Percentiles rank a stretch among this genome's conserved stretches.
Evolutionary conservation across 495 filamentous ascomycete species (phyloP).

Genomic region (Penicillium samsonianum): DNA sequence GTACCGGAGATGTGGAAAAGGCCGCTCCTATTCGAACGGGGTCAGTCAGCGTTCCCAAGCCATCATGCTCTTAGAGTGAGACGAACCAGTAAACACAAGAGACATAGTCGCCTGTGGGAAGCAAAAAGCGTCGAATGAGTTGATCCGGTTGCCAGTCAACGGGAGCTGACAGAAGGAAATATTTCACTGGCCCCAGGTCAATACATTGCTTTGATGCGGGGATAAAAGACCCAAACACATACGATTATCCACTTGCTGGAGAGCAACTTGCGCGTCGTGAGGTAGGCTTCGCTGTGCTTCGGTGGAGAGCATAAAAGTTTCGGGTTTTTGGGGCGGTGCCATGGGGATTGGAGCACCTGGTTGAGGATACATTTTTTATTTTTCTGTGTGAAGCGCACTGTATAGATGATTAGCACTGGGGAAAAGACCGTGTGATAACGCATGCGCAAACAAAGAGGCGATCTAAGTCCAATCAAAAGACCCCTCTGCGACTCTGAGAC

Average conservation of each 20-base stretch:
- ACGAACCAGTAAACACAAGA: constrained; percentile 94
- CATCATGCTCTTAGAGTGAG: constrained; percentile 4
- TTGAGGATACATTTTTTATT: constrained; percentile 51
- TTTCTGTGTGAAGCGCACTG: constrained; percentile 12
- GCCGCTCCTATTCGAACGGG: constrained; percentile 68
- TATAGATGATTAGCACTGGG: constrained; percentile 20
- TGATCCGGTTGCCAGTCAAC: constrained; percentile 98
- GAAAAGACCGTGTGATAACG: constrained; percentile 23
- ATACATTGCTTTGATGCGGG: constrained; percentile 9
- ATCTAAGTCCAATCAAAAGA: constrained; percentile 11
- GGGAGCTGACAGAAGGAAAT: constrained; percentile 97
- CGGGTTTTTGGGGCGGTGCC: constrained; percentile 83
- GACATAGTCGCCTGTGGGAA: constrained; percentile 97
- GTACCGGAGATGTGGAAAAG: constrained; percentile 99
- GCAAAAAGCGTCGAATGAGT: constrained; percentile 90
- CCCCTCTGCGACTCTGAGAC: constrained; percentile 7
- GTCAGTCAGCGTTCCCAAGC: constrained; percentile 1
- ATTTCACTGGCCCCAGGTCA: constrained; percentile 73
- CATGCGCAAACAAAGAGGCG: constrained; percentile 21
- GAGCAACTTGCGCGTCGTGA: constrained; percentile 93
- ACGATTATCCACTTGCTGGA: constrained; percentile 99
- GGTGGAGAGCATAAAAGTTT: constrained; percentile 96
- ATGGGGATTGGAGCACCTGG: constrained; percentile 58
- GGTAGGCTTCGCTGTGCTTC: constrained; percentile 95
- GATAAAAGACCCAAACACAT: constrained; percentile 43